These are phyloP conservation scores for Cyclotella kingstonii DNA, from an alignment of 108 stramenopile species.

Conservation along the genomic window DNA sequence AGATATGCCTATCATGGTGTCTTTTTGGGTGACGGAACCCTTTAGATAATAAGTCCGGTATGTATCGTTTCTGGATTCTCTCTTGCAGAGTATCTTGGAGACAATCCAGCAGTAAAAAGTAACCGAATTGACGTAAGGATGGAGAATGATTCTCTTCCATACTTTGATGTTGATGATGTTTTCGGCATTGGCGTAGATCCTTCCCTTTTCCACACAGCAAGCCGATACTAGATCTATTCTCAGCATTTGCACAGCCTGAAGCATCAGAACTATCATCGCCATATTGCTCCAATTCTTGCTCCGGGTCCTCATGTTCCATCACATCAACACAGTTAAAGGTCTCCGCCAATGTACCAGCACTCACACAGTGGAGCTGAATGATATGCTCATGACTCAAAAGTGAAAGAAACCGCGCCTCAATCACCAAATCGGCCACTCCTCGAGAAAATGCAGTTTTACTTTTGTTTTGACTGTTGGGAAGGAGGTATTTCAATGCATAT, in stretches of 20 bases:
- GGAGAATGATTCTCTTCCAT: background rate
- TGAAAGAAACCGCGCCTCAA: constrained; percentile 62
- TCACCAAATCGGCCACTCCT: constrained; percentile 71
- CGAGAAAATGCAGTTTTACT: constrained; percentile 51
- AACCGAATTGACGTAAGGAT: constrained; percentile 42
- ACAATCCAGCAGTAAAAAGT: constrained; percentile 65
- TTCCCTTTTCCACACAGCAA: too few relatives aligned
- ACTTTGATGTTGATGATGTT: background rate
- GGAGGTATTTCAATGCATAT: constrained; percentile 73
- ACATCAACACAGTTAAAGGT: constrained; percentile 36
- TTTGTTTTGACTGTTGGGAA: constrained; percentile 41
- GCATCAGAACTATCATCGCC: background rate
- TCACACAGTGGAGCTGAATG: constrained; percentile 55
- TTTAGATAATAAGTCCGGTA: constrained; percentile 15
- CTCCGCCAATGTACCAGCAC: constrained; percentile 46
- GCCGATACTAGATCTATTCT: too few relatives aligned
- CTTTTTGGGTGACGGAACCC: constrained; percentile 23
- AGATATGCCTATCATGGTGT: constrained; percentile 29
- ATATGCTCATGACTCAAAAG: constrained; percentile 66
- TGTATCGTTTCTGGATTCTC: constrained; percentile 36
- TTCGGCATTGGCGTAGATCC: background rate
- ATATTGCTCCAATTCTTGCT: constrained; percentile 2
- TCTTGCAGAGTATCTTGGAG: constrained; percentile 54
- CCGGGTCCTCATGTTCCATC: background rate
- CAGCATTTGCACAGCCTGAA: background rate